Evolutionary conservation across 768 basidiomycete genomes (phyloP), one percentile per base, ranked within the genome.

Genomic region (Royoungia palumana): DNA sequence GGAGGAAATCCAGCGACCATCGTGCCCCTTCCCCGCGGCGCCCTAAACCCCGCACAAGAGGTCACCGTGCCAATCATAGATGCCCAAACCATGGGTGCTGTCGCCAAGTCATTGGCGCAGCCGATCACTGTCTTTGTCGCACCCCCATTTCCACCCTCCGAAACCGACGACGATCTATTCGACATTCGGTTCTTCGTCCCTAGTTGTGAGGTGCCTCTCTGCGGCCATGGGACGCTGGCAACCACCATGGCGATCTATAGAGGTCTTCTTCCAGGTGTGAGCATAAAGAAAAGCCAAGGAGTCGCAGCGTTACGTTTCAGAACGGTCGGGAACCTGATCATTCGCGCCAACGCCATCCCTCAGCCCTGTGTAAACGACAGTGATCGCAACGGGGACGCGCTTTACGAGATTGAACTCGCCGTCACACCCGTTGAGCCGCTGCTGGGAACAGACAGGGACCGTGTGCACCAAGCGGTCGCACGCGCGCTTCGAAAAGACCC

Each of bases 191-290:
- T 68, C 62, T 68, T 75, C 47, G 56, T 65, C 13, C 37, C 71
- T 2, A 58, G 59, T 2, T n/a, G 34, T 1, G 72, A 73, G 43
- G 41, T 66, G 1, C 60, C 66, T 3, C 41, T 77, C 11, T 78
- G 77, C 46, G 75, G 74, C 24, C 75, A 78, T 54, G 77, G 63
- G 6, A 70, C 71, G 3, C 54, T 81, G 11, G 78, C 75, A 2
- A 68, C 75, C 20, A 70, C 74, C 1, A 65, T 71, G 44, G 69
- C 67, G 3, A 56, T 80, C 12, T 74, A 49, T 41, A 20, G 35
- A 2, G 36, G 53, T 37, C 49, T 28, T 6, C 28, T 28, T 28
- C 28, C 28, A 10, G 28, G 28, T 28, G 28, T 28, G 28, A 12
- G 12, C 28, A 10, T 11, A 12, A 28, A 28, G 7, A 28, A 11